Evolutionary conservation across 345 rosid genomes (phyloP), one percentile per base, ranked within the genome.

Genomic region (Arabidopsis suecica): DNA sequence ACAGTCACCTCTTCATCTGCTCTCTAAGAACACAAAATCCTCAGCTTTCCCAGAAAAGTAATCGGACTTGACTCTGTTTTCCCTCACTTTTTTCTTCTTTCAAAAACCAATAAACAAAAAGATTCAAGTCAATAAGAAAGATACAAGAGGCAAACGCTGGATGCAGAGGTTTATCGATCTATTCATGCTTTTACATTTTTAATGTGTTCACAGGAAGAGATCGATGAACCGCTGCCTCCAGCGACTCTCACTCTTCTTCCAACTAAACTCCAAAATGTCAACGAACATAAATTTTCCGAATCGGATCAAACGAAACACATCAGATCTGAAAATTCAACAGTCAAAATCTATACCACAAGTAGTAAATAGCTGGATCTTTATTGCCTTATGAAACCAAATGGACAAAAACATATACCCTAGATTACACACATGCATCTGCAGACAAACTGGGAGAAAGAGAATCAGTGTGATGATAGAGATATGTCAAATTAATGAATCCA

Each of bases 171-270:
- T 93, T 93, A 90, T 93, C 98, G 97, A 93, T 87, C 97, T 79
- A 81, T 90, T 93, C 98, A 78, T 89, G 93, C 82, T 75, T 78
- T 78, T 44, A 25, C 0, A 66, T 48, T 64, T 54, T 32, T 41
- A 7, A 14, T 34, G 3, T 34, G 63, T 54, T 68, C 34, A 65
- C 93, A 93, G 80, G 93, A 93, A 89, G 83, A 86, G 97, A 93
- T 93, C 97, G 97, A 93, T 93, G 89, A 93, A 93, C 98, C 93
- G 91, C 98, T 93, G 98, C 95, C 89, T 93, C 98, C 97, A 90
- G 88, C 76, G 93, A 85, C 84, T 79, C 82, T 83, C 30, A 34
- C 64, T 55, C 78, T 4, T 42, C 4, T 61, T 25, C 25, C 44
- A 22, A 5, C 23, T 4, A 22, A 9, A 50, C 3, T 69, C 62